Conservation (phyloP, 257 asterid species). For the Solanum etuberosum region DNA sequence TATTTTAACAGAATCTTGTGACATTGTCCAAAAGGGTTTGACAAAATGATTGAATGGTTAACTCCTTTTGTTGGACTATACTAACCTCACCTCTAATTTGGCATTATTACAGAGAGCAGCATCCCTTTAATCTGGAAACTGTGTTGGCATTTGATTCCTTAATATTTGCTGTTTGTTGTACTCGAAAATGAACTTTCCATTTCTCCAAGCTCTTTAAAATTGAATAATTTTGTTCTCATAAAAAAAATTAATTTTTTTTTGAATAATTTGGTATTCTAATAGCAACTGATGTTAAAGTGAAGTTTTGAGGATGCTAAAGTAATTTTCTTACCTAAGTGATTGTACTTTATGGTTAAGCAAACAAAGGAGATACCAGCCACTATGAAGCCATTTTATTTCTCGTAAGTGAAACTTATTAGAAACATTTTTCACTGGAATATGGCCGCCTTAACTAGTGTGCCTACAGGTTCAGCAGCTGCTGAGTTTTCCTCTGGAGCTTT, state of each 20-base stretch:
- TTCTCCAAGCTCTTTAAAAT: not conserved
- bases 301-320: not conserved
- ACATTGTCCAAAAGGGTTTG: not conserved
- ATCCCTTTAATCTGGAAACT: not conserved
- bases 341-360: not conserved
- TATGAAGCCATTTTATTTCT: not conserved
- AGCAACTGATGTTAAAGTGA: not conserved
- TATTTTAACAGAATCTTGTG: not conserved
- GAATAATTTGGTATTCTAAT: not conserved
- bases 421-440: not conserved
- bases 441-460: not conserved
- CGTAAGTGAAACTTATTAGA: not conserved
- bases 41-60: not conserved
- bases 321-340: not conserved
- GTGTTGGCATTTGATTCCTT: not conserved
- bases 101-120: not conserved
- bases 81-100: not conserved
- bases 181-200: not conserved
- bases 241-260: not conserved
- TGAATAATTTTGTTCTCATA: not conserved
- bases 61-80: not conserved
- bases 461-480: conserved; percentile 87
- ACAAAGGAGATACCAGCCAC: not conserved
- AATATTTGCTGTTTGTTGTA: not conserved
- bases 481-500: conserved; percentile 92